Conservation (phyloP, 192 early-diverging fungal genomes). For the Bifiguratus adelaidae region DNA sequence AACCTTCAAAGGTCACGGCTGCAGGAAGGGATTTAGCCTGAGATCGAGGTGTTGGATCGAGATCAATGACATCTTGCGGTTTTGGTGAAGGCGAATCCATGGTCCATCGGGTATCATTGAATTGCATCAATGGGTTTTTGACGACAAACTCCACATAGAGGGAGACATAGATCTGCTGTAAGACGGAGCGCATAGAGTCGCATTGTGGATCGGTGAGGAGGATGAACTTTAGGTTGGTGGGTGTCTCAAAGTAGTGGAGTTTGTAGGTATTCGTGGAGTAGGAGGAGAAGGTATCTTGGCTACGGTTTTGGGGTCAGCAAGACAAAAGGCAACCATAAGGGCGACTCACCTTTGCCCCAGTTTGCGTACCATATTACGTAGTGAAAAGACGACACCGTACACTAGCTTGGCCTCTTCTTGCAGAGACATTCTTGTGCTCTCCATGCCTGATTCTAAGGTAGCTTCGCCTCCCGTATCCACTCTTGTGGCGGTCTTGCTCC, state of each 20-base stretch:
- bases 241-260: constrained; percentile 86
- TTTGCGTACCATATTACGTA: constrained; percentile 82
- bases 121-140: constrained; percentile 71
- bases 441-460: constrained; percentile 4
- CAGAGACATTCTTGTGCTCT: constrained; percentile 38
- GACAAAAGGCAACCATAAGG: background rate
- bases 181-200: constrained; percentile 52
- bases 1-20: too few species aligned
- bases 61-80: background rate
- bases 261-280: constrained; percentile 80
- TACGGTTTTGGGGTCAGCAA: constrained; percentile 2
- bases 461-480: constrained; percentile 4
- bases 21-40: too few species aligned
- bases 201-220: constrained; percentile 68
- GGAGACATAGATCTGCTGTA: constrained; percentile 74
- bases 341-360: constrained; percentile 42
- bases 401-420: constrained; percentile 92
- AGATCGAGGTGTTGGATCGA: background rate
- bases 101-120: constrained; percentile 37
- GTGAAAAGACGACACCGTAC: constrained; percentile 89
- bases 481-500: background rate
- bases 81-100: constrained; percentile 3
- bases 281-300: constrained; percentile 54
- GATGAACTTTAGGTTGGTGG: constrained; percentile 82
- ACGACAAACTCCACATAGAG: constrained; percentile 91